Percentiles rank a stretch among this genome's conserved stretches.
These are phyloP conservation scores for Barnettozyma sp. DNA, from an alignment of 805 yeast genomes.

Conservation along the genomic window DNA sequence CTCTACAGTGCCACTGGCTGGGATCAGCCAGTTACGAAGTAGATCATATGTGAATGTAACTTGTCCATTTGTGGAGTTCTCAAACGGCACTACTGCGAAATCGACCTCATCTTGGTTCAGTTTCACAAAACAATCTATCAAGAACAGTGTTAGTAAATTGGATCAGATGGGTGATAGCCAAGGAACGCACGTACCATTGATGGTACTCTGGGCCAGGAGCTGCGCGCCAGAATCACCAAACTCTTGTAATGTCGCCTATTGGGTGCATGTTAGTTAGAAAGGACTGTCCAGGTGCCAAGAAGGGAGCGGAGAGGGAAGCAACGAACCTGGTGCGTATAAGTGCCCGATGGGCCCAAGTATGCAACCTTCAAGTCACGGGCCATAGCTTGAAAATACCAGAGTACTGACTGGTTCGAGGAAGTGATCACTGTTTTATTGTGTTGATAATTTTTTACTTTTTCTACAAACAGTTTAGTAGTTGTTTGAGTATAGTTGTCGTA, in stretches of 20 bases:
- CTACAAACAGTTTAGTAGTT: too few species aligned
- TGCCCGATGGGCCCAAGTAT: constrained; percentile 85
- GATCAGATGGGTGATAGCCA: too few species aligned
- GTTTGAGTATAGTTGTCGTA: too few species aligned
- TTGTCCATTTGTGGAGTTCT: constrained; percentile 92
- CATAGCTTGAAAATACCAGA: too few species aligned
- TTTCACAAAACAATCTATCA: constrained; percentile 53
- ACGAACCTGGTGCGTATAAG: constrained; percentile 79
- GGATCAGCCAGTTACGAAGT: constrained; percentile 57
- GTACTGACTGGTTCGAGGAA: too few species aligned
- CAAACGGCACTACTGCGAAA: constrained; percentile 80
- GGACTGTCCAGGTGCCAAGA: background rate
- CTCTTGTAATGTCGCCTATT: constrained; percentile 51
- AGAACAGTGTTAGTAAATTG: too few species aligned
- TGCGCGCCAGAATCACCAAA: constrained; percentile 29
- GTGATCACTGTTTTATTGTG: too few species aligned
- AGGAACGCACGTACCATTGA: constrained; percentile 32
- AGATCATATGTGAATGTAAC: constrained; percentile 83
- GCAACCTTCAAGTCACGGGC: too few species aligned
- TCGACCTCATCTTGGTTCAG: constrained; percentile 40
- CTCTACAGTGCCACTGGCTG: constrained; percentile 11
- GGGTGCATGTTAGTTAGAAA: background rate
- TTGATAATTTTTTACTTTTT: too few species aligned
- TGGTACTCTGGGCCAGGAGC: constrained; percentile 20
- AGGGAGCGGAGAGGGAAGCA: background rate